These are phyloP conservation scores for Penicillium canariense DNA, from an alignment of 495 filamentous ascomycete genomes.

Conservation along the genomic window DNA sequence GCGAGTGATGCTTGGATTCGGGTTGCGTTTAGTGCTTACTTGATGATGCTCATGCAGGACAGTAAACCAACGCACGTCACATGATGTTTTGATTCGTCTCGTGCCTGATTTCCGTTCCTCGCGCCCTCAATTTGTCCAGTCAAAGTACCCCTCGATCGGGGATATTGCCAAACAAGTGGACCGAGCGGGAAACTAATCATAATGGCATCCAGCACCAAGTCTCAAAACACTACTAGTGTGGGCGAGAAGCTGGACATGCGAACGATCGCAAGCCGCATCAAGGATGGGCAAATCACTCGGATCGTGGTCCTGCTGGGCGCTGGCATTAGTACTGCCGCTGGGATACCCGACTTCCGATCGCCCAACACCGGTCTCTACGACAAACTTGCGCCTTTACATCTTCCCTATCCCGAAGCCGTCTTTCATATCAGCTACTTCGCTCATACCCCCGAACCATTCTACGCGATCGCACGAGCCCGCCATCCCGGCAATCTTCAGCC, in stretches of 20 bases:
- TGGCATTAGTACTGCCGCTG: conserved; percentile 55
- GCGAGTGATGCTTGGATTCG: conserved; percentile 1
- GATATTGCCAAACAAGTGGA: background rate
- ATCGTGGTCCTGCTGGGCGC: conserved; percentile 31
- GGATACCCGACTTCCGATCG: conserved; percentile 77
- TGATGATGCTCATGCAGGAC: background rate
- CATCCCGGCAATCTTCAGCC: conserved; percentile 79
- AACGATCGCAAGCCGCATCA: conserved; percentile 19
- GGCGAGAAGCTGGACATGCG: background rate
- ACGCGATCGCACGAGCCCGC: conserved; percentile 76
- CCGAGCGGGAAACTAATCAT: background rate
- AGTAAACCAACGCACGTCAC: conserved; percentile 1
- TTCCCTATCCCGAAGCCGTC: conserved; percentile 68
- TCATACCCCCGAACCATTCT: conserved; percentile 78
- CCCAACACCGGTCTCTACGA: conserved; percentile 76
- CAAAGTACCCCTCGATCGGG: background rate
- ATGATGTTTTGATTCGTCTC: conserved; percentile 1
- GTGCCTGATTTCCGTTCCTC: background rate
- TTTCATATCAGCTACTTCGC: conserved; percentile 84
- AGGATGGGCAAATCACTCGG: conserved; percentile 13
- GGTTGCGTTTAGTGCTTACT: background rate
- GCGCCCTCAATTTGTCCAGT: background rate
- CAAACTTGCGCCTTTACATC: conserved; percentile 71
- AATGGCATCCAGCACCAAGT: background rate
- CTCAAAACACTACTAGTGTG: background rate